Percentiles rank a stretch among this genome's conserved stretches.
Conservation (phyloP, 2,329 filamentous ascomycete species). For the Trichoderma simmonsii region DNA sequence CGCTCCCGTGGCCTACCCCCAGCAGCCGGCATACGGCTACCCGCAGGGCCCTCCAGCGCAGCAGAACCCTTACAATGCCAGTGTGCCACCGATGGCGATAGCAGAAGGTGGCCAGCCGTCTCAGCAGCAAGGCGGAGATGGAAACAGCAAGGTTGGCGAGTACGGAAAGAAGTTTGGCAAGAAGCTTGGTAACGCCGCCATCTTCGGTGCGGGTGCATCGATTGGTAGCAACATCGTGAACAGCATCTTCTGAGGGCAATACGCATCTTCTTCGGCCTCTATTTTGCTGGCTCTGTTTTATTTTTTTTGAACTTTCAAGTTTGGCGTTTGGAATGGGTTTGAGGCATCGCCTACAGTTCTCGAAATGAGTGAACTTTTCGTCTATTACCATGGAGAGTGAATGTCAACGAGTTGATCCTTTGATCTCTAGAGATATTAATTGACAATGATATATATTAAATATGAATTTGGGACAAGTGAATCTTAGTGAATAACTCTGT, state of each 20-base stretch:
- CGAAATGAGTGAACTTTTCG: neutral
- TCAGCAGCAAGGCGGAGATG: conserved; percentile 35
- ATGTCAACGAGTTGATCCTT: neutral
- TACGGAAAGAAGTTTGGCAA: conserved; percentile 94
- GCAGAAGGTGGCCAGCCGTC: conserved; percentile 49
- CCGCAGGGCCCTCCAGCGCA: conserved; percentile 43
- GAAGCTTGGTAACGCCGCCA: conserved; percentile 76
- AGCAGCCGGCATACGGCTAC: conserved; percentile 32
- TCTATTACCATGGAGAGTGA: neutral
- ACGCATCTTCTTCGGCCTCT: neutral
- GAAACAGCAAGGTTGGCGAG: conserved; percentile 62
- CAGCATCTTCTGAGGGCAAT: conserved; percentile 72
- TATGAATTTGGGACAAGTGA: neutral
- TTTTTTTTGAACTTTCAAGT: neutral
- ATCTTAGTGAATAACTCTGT: neutral
- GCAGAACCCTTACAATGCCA: conserved; percentile 62
- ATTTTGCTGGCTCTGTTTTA: neutral
- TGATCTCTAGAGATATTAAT: neutral
- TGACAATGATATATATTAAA: neutral
- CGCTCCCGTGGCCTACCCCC: conserved; percentile 33
- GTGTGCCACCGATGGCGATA: conserved; percentile 73
- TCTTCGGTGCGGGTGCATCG: conserved; percentile 90
- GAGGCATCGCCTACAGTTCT: neutral
- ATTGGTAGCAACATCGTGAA: conserved; percentile 89
- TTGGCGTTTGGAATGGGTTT: neutral